phyloP scores from a whole-genome alignment of 2,329 filamentous ascomycete genomes.

The Cryphonectria parasitica region DNA sequence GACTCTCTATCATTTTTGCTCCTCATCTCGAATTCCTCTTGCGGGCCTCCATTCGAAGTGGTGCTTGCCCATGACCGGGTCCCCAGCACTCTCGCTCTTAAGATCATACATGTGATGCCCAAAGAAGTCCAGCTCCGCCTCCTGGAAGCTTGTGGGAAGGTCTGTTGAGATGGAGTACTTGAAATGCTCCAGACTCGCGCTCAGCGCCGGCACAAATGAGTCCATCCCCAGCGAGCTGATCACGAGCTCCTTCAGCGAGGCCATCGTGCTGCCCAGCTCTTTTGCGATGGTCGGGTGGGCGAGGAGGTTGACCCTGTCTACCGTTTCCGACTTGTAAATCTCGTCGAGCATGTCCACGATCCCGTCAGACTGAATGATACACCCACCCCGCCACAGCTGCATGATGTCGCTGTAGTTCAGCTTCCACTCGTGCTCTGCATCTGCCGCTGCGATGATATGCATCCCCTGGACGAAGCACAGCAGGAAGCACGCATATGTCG shows the following conservation, averaged over 20 bases:
- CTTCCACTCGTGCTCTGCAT: conserved; percentile 62
- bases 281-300: conserved; percentile 47
- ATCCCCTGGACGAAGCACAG: conserved; percentile 68
- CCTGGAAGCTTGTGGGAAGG: conserved; percentile 70
- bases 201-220: conserved; percentile 62
- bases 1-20: neutral
- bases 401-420: conserved; percentile 56
- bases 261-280: conserved; percentile 57
- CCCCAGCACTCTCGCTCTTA: conserved; percentile 55
- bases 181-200: conserved; percentile 67
- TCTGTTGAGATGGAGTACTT: conserved; percentile 65
- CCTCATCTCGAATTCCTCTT: conserved; percentile 21
- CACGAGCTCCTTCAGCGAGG: conserved; percentile 59
- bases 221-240: conserved; percentile 59
- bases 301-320: conserved; percentile 45
- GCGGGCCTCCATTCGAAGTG: conserved; percentile 66
- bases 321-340: conserved; percentile 44
- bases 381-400: conserved; percentile 70
- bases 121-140: conserved; percentile 74
- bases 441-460: conserved; percentile 63
- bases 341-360: conserved; percentile 62
- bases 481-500: conserved; percentile 65
- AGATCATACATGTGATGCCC: conserved; percentile 69
- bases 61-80: conserved; percentile 59
- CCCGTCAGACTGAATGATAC: conserved; percentile 71